Base-by-base conservation (phyloP, 306 rosid genomes). In the Ochetophila trinervis region DNA sequence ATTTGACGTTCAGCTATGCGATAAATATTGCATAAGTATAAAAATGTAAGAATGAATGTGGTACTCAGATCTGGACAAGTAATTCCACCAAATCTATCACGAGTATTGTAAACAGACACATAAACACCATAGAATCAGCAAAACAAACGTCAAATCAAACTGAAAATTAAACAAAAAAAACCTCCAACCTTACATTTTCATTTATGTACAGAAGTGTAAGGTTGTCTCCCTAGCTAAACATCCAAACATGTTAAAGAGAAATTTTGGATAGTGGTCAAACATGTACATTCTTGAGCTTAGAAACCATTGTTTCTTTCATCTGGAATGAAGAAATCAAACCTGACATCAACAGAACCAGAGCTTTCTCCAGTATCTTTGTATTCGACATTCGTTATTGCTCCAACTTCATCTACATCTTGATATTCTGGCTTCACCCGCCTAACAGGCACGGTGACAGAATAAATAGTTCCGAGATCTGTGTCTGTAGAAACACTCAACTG, bases 371-470 rank as follows among this genome's bases (percentile, higher is more conserved):
- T 78, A 68, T 93, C 98, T 82, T 87, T 93, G 86, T 87, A 93
- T 71, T 93, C 94, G 12, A 93, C 74, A 63, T 93, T 93, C 51
- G 89, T 89, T 82, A 92, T 89, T 16, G 85, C 67, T 60, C 93
- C 96, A 67, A 52, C 42, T 76, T 85, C 98, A 30, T 88, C 98
- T 21, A 57, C 66, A 14, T 74, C 86, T 75, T 87, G 98, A 84
- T 93, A 93, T 76, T 89, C 90, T 54, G 89, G 85, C 79, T 89
- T 93, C 65, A 93, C 98, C 36, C 98, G 82, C 67, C 97, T 81
- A 15, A 93, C 97, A 8, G 98, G 98, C 53, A 93, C 97, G 0
- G 94, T 89, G 74, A 93, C 94, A 1, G 98, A 93, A 75, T 89
- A 93, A 65, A 93, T 83, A 56, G 98, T 93, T 70, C 98, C 98